Conservation (phyloP, 257 asterid genomes). For the Vinca minor region DNA sequence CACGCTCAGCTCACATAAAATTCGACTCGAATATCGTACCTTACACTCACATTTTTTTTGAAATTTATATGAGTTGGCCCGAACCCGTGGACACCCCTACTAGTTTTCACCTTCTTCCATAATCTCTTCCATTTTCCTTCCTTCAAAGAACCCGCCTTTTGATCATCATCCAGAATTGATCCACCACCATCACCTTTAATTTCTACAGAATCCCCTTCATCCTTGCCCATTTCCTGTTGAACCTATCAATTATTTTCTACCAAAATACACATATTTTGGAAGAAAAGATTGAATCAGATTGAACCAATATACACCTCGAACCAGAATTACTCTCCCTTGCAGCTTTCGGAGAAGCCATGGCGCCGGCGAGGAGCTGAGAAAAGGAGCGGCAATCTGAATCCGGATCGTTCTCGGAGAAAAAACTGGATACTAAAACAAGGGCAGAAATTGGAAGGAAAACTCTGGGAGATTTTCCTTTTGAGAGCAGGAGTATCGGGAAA, state of each 20-base stretch:
- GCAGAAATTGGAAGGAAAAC: background rate
- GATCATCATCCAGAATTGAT: background rate
- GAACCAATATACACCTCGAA: too few relatives aligned
- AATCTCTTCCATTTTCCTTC: conserved; percentile 1
- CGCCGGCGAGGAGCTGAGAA: conserved; percentile 73
- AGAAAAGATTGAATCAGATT: too few relatives aligned
- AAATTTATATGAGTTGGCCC: too few relatives aligned
- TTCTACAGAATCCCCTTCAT: too few relatives aligned
- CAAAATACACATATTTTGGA: too few relatives aligned
- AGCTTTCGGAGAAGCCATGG: conserved; percentile 32
- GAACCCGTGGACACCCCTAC: too few relatives aligned
- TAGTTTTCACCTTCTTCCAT: conserved; percentile 1
- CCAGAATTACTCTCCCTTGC: conserved; percentile 18
- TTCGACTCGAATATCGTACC: too few relatives aligned
- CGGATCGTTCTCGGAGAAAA: conserved; percentile 66
- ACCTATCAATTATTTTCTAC: too few relatives aligned
- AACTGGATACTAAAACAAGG: conserved; percentile 40
- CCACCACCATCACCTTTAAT: background rate
- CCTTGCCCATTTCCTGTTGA: too few relatives aligned
- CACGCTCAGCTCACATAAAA: too few relatives aligned
- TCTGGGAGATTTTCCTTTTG: background rate
- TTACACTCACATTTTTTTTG: too few relatives aligned
- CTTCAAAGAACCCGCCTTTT: background rate
- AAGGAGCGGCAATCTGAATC: conserved; percentile 60
- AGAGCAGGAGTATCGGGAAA: background rate